Base-by-base conservation (phyloP, 2,329 filamentous ascomycete species). In the Diaporthe humulicola region DNA sequence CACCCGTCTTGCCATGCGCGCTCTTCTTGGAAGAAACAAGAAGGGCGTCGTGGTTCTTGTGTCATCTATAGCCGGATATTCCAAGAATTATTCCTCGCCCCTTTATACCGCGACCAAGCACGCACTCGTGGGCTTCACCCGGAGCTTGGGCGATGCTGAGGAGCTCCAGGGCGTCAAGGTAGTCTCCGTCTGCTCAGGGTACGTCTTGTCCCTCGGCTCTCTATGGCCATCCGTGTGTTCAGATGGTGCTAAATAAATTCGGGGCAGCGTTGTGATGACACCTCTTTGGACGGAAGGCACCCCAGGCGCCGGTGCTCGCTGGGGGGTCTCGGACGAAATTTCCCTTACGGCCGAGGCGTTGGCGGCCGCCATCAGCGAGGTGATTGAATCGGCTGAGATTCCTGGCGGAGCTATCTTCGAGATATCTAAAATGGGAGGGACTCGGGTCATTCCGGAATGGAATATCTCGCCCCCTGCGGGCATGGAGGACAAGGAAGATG, bases 71-170 rank as follows among this genome's bases (percentile, higher is more conserved):
- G 82, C 83, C 0, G 84, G 84, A 1, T 78, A 82, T 30, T 28
- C 50, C 28, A 81, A 80, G 1, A 58, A 74, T 5, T 84, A 82
- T 70, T 73, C 77, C n/a, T 74, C 78, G 9, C 77, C 83, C 19
- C 45, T 85, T 15, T 85, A 85, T 75, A 77, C 75, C 66, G 82
- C 84, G 0, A 79, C 79, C 9, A 86, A 85, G 74, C 83, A 85
- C 71, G 83, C 82, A 1, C 70, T 84, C n/a, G 80, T 84, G 7
- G 84, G 84, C 0, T 85, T 85, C 70, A 79, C 81, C 17, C 80
- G 82, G 50, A 82, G 80, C 12, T 80, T 86, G 80, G 79, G 61
- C 6, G 66, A 74, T 5, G 67, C 67, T 7, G 67, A 70, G 38
- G 15, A 58, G 52, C 9, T 58, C 22, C 67, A 70, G 36, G 52